Conservation (phyloP, 768 basidiomycete genomes). For the Serendipita vermifera region DNA sequence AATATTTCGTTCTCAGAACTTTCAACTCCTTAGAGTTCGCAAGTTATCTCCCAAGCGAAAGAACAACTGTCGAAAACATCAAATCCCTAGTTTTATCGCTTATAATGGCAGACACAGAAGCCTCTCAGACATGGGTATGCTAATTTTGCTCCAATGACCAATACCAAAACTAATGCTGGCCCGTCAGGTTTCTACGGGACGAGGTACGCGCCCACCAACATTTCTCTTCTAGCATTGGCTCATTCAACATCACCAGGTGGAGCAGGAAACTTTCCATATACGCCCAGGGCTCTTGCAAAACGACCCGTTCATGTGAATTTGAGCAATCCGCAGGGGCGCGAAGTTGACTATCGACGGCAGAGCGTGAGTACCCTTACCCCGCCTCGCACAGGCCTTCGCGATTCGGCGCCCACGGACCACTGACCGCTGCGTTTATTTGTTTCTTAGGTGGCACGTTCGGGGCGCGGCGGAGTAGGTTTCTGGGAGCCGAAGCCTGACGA, state of each 20-base stretch:
- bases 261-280: conserved; percentile 6
- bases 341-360: neutral
- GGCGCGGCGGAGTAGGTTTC: neutral
- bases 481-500: conserved; percentile 5
- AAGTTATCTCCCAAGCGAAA: no score
- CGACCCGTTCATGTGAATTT: neutral
- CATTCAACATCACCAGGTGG: neutral
- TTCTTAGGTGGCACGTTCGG: conserved; percentile 3
- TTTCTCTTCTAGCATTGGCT: no score
- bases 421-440: no score
- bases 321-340: neutral
- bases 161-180: neutral
- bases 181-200: neutral
- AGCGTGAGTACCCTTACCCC: neutral
- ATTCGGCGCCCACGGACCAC: no score
- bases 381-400: no score
- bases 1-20: no score
- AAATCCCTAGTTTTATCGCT: no score
- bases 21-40: no score
- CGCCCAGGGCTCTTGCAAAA: conserved; percentile 1
- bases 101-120: conserved; percentile 5
- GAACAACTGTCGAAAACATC: no score
- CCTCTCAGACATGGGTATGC: conserved; percentile 4
- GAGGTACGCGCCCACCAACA: neutral
- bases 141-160: neutral